Base-by-base conservation (phyloP, 2,329 filamentous ascomycete species). In the Pyricularia sp. region DNA sequence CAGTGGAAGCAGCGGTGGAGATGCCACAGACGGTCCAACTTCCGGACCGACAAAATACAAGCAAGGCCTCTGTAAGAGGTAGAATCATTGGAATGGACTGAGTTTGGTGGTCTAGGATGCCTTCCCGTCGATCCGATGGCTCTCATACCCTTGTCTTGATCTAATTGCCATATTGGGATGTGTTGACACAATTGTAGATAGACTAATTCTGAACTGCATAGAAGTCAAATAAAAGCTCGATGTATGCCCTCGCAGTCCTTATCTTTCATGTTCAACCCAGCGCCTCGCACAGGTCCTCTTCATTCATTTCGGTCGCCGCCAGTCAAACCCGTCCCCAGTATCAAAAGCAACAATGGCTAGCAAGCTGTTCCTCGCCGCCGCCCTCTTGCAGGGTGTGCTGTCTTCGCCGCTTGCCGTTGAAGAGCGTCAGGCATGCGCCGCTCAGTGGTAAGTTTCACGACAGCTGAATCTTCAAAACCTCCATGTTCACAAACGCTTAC, bases 341-440 rank as follows among this genome's bases (percentile, higher is more conserved):
- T 19, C 19, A 33, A 44, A 53, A 55, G 40, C 44, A 63, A 44
- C 30, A 22, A 64, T 64, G 63, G 55, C 55, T 22, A 35, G 53
- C 9, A 64, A 60, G 40, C 63, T 64, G 19, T 57, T 64, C 55
- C 63, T 64, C 26, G 53, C 62, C 31, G 63, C 63, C 55, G 63
- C 63, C 28, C 63, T 64, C 22, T 24, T 64, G 63, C 63, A 60
- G 63, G 55, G 31, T 26, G 63, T 33, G 33, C 63, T 64, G n/a
- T 60, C 63, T 19, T 57, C 40, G 16, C 63, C 63, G 53, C 40
- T 64, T 60, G 63, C 4, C 3, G 2, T 64, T 10, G 63, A 64
- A 28, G 55, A 64, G 22, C 63, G 63, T 19, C 63, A 64, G 55
- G 22, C 63, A 16, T 64, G 63, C 24, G 55, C 31, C 12, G 40